Base-by-base conservation (phyloP, 768 basidiomycete genomes). In the Xerocomus spinulosus region DNA sequence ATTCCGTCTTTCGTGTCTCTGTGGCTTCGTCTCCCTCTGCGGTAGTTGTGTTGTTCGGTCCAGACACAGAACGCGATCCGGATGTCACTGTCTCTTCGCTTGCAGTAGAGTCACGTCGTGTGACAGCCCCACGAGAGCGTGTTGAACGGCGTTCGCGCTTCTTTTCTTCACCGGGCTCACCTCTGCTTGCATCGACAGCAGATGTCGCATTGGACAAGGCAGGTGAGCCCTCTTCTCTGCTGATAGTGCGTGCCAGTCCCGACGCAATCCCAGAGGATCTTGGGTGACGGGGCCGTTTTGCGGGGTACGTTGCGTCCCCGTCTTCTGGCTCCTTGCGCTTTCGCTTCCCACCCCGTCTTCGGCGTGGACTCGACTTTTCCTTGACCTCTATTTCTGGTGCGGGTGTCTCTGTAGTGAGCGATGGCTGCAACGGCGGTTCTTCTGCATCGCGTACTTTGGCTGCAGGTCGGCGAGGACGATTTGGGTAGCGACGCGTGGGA, bases 241-340 rank as follows among this genome's bases (percentile, higher is more conserved):
- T 68, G 3, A 60, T 42, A 35, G 47, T 50, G 26, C 58, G 44
- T 13, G 45, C 20, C 38, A 46, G 28, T 48, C 63, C 55, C 1
- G 39, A 40, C 9, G 24, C 39, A 26, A 40, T 10, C 10, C 25
- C 39, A 35, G 64, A 64, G 13, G 58, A 73, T 50, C 83, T 68
- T 6, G 80, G 74, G 46, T 74, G 69, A 23, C 83, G 76, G 17
- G 80, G 72, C 21, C 82, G 75, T 66, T 84, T 86, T 10, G 83
- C 80, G n/a, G 84, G 83, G 58, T 84, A 85, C n/a, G 79, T 76
- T 2, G 77, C 73, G 52, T 85, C 82, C 12, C 76, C 78, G 38
- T 83, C 82, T 36, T 85, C 83, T 7, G 59, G 63, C 26, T 83
- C 82, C 58, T 70, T 81, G 18, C 83, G 71, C 59, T 76, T 82